Conservation (phyloP, 371 early-diverging fungal species). For the Syncephalastrum sp. region DNA sequence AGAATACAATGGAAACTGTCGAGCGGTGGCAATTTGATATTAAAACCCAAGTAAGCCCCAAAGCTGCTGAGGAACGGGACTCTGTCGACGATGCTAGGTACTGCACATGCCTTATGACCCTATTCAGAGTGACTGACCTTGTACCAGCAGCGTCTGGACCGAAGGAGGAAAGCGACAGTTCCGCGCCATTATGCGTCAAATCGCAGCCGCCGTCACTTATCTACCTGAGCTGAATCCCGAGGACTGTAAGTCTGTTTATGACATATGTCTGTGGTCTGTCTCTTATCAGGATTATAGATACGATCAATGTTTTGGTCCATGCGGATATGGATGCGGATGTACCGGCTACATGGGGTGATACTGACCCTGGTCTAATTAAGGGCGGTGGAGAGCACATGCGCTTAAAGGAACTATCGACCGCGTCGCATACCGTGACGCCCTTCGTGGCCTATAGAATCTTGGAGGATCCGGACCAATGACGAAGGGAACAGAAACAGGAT, state of each 20-base stretch:
- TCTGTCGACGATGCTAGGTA: background rate
- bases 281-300: slow-evolving; percentile 40
- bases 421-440: slow-evolving; percentile 79
- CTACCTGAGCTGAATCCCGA: slow-evolving; percentile 81
- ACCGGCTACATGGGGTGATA: slow-evolving; percentile 85
- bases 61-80: slow-evolving; percentile 21
- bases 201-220: slow-evolving; percentile 86
- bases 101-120: background rate
- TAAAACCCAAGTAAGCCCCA: slow-evolving; percentile 19
- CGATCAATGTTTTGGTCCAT: slow-evolving; percentile 89
- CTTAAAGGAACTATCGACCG: slow-evolving; percentile 79
- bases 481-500: no score
- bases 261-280: background rate
- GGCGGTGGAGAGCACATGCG: slow-evolving; percentile 84
- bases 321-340: slow-evolving; percentile 85
- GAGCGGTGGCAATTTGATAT: slow-evolving; percentile 96
- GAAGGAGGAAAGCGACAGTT: slow-evolving; percentile 72
- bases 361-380: slow-evolving; percentile 71
- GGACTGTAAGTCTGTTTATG: slow-evolving; percentile 58
- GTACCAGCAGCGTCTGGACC: background rate
- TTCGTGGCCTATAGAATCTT: slow-evolving; percentile 78
- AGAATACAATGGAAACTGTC: slow-evolving; percentile 76
- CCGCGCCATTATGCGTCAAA: slow-evolving; percentile 86
- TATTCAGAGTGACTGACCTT: background rate
- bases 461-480: slow-evolving; percentile 23